These are phyloP conservation scores for Salvia splendens DNA, from an alignment of 257 asterid genomes.

Conservation along the genomic window DNA sequence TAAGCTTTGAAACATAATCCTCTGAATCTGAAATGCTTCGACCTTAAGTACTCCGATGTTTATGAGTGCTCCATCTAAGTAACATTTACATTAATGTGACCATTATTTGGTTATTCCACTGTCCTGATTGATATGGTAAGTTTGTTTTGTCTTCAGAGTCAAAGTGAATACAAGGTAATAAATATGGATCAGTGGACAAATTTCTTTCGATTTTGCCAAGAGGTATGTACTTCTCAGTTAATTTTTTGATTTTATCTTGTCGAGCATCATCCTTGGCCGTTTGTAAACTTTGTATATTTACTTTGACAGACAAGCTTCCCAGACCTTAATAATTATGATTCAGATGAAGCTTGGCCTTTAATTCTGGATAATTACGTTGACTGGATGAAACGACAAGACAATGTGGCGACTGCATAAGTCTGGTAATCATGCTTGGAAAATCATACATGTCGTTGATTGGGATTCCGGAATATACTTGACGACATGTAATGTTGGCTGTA, in stretches of 20 bases:
- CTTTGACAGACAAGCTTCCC: constrained; percentile 71
- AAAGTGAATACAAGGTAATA: constrained; percentile 75
- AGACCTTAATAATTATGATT: constrained; percentile 66
- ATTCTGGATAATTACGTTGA: constrained; percentile 81
- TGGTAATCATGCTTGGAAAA: constrained; percentile 21
- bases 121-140: constrained; percentile 2
- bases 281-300: background rate
- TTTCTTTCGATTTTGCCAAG: constrained; percentile 76
- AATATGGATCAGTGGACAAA: constrained; percentile 97
- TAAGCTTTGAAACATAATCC: constrained; percentile 23
- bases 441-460: background rate
- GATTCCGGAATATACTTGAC: constrained; percentile 24
- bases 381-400: constrained; percentile 49
- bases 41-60: constrained; percentile 3
- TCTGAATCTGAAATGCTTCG: background rate
- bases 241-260: background rate
- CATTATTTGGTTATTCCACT: background rate
- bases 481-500: constrained; percentile 18
- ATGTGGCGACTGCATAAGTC: constrained; percentile 19
- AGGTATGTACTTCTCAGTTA: constrained; percentile 66
- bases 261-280: background rate
- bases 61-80: background rate
- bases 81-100: background rate
- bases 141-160: constrained; percentile 50
- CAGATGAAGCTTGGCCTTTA: constrained; percentile 75